Evolutionary conservation across 139 green algal genomes (phyloP).

Genomic region (Coelastrella sp.): DNA sequence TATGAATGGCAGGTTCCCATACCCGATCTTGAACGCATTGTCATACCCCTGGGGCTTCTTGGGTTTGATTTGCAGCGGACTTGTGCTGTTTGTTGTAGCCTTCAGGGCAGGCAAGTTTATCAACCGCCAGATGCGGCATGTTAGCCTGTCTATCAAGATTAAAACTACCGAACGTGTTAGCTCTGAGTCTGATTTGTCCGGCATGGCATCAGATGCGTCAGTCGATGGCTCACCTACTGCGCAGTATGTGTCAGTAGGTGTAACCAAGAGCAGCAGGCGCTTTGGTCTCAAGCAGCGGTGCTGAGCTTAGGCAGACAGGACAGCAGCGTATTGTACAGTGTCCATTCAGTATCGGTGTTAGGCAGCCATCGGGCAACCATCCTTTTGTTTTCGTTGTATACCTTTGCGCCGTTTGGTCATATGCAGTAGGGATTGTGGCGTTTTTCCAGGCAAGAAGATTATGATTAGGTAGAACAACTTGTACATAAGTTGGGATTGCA

Average conservation of each 20-base stretch:
- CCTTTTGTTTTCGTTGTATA: too few species aligned
- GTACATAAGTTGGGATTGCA: too few species aligned
- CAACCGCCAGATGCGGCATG: slow-evolving; percentile 19
- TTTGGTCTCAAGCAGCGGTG: not conserved
- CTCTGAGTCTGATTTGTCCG: not conserved
- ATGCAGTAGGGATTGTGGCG: too few species aligned
- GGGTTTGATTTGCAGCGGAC: not conserved
- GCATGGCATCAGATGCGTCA: not conserved
- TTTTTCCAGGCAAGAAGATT: too few species aligned
- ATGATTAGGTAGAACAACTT: too few species aligned
- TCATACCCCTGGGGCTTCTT: slow-evolving; percentile 59
- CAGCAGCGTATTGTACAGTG: too few species aligned
- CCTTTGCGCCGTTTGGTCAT: too few species aligned
- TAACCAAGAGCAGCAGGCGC: not conserved
- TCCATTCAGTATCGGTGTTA: too few species aligned
- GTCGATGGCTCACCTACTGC: not conserved
- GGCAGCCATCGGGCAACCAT: too few species aligned
- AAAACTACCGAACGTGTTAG: not conserved
- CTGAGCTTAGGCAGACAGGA: not conserved
- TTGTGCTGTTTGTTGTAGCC: slow-evolving; percentile 46
- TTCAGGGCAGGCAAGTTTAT: slow-evolving; percentile 54
- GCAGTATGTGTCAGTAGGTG: not conserved
- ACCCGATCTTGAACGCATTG: slow-evolving; percentile 81
- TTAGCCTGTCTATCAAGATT: slow-evolving; percentile 32
- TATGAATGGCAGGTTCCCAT: slow-evolving; percentile 65